phyloP scores from a whole-genome alignment of 2,329 filamentous ascomycete genomes.

The Lecanicillium sp. region DNA sequence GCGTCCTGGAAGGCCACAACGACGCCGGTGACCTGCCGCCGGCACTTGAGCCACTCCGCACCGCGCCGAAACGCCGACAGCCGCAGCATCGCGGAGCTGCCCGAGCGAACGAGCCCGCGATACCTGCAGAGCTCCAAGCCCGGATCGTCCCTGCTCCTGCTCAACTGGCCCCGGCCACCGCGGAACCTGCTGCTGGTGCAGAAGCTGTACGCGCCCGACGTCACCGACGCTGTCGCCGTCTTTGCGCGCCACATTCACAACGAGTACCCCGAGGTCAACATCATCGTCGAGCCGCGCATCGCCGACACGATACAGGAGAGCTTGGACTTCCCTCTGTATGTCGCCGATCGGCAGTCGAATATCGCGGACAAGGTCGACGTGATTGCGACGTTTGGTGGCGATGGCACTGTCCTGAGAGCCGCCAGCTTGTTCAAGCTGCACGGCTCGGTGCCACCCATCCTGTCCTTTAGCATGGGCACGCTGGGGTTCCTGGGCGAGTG shows the following conservation, averaged over 20 bases:
- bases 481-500: conserved; percentile 93
- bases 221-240: conserved; percentile 42
- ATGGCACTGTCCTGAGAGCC: conserved; percentile 82
- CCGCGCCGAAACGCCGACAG: conserved; percentile 12
- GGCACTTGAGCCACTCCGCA: background rate
- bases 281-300: conserved; percentile 74
- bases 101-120: conserved; percentile 24
- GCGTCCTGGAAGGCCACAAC: too few species aligned
- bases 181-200: conserved; percentile 51
- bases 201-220: conserved; percentile 48
- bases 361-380: conserved; percentile 80
- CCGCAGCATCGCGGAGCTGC: conserved; percentile 24
- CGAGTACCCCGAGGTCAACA: conserved; percentile 72
- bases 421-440: conserved; percentile 65
- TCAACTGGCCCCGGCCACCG: conserved; percentile 47
- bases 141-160: conserved; percentile 44
- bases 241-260: conserved; percentile 65
- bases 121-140: conserved; percentile 33
- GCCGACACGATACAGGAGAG: conserved; percentile 63
- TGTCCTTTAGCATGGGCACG: conserved; percentile 96
- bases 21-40: too few species aligned
- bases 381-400: conserved; percentile 83
- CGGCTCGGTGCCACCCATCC: conserved; percentile 74
- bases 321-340: conserved; percentile 69
- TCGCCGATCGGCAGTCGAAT: conserved; percentile 37